Evolutionary conservation across 2,329 filamentous ascomycete genomes (phyloP), one percentile per base, ranked within the genome.

Genomic region (Penicillium sp.): DNA sequence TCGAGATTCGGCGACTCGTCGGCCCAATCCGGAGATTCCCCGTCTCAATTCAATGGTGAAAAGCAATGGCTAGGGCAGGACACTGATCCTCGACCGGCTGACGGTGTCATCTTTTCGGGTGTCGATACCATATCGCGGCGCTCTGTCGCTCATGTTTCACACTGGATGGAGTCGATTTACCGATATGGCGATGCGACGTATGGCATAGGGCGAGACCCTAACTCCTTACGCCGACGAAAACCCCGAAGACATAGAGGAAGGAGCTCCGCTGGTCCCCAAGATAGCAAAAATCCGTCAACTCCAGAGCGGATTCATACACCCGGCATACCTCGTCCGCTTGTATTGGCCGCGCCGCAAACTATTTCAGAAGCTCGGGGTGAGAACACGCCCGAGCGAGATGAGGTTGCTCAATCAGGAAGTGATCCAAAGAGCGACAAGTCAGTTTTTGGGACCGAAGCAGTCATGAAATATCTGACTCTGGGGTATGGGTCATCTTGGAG

Each of bases 131-230:
- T 98, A 45, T 88, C 89, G 13, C 83, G 86, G 53, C 82, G 82
- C 19, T 93, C 91, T 0, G 69, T 96, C 46, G 82, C 87, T 48
- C 86, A 89, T 66, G 72, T 97, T 26, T 88, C 89, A 1, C 85
- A 89, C 54, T 98, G 93, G 93, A 88, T 95, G 82, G 90, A 96
- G 72, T 89, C 91, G 68, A 82, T 97, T 2, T 96, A 95, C 73
- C 87, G 82, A 29, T 91, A 92, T 80, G 93, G 93, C 2, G 87
- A 91, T 52, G 83, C 90, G 67, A 88, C 93, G 2, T 98, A 96
- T 71, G 93, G 93, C 4, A 85, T 97, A 7, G 84, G 85, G 53
- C 89, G 96, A 35, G 92, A 91, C 63, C 90, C 92, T 14, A 85
- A 83, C 1, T 88, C 90, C 1, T 82, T 83, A 58, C 83, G 89